Evolutionary conservation across 2,329 filamentous ascomycete genomes (phyloP), one percentile per base, ranked within the genome.

Genomic region (Sclerotinia borealis): DNA sequence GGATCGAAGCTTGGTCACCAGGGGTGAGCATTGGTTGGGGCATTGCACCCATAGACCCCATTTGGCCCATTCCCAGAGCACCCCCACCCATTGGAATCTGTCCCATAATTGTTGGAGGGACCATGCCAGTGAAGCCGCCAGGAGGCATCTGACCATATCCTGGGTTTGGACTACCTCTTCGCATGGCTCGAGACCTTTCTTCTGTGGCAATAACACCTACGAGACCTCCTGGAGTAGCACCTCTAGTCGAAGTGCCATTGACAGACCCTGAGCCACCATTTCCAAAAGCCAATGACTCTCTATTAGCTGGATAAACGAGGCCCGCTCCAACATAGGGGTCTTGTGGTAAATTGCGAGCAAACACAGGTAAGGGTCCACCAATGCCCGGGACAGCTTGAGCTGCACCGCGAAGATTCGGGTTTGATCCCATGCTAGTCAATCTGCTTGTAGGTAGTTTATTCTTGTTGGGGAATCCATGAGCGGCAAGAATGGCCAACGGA

Each of bases 171-270:
- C 89, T 95, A 39, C 90, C 91, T 72, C 92, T 82, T 69, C 92
- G 83, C 80, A 91, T 81, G 36, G 91, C 91, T 68, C 88, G 84
- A 47, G 89, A 88, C 54, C 91, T 84, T 75, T 96, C 92, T 76
- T 96, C 92, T 59, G 80, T 89, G 39, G 91, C 91, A 76, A 96
- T 96, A 10, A 96, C 91, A 11, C 92, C 92, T 25, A 96, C 89
- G 13, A 96, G 81, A 13, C 92, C 92, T 48, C 90, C 91, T 1
- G 89, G 88, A 19, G 88, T 88, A 7, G 81, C 72, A 34, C 65
- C 67, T 63, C 68, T 65, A 13, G 67, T 55, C 8, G 66, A 54
- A 19, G 73, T 77, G 72, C 48, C 77, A 72, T 63, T 76, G 69
- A 71, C 76, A 70, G 68, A 81, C 67, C 77, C 77, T 25, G 78